These are phyloP conservation scores for Rhodosporidiobolus odoratus DNA, from an alignment of 768 basidiomycete genomes.

Conservation along the genomic window DNA sequence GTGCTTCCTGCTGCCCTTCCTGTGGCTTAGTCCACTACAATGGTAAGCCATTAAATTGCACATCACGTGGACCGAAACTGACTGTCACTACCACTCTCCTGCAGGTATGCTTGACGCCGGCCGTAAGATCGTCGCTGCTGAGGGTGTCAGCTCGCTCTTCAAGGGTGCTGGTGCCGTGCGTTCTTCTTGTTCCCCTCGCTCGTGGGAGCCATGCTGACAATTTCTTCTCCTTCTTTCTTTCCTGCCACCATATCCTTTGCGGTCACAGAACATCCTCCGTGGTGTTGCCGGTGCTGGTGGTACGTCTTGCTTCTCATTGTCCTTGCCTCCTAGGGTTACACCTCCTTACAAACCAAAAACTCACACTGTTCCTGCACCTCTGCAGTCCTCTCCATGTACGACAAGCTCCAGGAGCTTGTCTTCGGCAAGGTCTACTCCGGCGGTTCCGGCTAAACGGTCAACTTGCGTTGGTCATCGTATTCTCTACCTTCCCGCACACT, in stretches of 20 bases:
- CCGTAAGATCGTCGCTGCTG: constrained; percentile 88
- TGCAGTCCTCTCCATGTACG: constrained; percentile 96
- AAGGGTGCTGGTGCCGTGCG: constrained; percentile 54
- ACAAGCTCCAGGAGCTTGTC: constrained; percentile 81
- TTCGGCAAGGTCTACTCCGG: constrained; percentile 39
- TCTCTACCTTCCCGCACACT: too few species aligned
- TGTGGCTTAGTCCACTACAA: constrained; percentile 75
- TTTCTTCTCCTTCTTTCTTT: background rate
- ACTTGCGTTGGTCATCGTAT: too few species aligned
- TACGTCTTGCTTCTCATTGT: too few species aligned
- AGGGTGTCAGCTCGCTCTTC: constrained; percentile 92
- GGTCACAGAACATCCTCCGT: constrained; percentile 51
- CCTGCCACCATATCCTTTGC: background rate
- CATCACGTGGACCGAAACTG: too few species aligned
- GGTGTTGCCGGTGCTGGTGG: constrained; percentile 83
- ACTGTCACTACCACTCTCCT: too few species aligned
- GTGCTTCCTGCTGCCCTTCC: background rate
- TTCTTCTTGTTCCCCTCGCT: background rate
- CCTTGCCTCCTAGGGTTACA: background rate
- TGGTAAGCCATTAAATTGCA: too few species aligned
- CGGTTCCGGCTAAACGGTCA: constrained; percentile 33
- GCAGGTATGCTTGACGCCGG: constrained; percentile 87
- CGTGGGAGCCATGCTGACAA: too few species aligned
- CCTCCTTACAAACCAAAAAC: too few species aligned
- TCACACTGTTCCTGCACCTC: constrained; percentile 84